Evolutionary conservation across 441 rosid genomes (phyloP).

Genomic region (Euphorbia neoarborescens): DNA sequence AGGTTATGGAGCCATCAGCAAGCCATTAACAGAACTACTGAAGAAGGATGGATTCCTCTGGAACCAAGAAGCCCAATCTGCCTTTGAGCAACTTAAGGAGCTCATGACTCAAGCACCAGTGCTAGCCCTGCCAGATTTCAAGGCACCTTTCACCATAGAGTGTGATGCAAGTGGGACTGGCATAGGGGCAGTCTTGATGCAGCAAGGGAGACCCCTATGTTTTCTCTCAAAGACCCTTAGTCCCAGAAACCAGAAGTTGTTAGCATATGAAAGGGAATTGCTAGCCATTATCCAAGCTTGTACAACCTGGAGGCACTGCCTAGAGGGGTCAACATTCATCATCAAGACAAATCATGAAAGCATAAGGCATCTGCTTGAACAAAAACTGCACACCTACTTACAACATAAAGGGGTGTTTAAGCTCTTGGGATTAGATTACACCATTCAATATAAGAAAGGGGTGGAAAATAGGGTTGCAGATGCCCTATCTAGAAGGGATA

Average conservation of each 20-base stretch:
- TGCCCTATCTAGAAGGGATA: background rate
- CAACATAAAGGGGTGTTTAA: too few species aligned
- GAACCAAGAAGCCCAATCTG: background rate
- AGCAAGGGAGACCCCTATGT: background rate
- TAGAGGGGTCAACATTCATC: accelerated
- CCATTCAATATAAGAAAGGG: background rate
- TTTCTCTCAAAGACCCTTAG: background rate
- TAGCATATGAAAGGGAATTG: background rate
- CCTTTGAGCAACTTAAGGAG: background rate
- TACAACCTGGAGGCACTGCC: background rate
- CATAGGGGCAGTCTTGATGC: background rate
- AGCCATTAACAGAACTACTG: background rate
- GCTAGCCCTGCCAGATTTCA: background rate
- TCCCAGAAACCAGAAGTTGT: accelerated
- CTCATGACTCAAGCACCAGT: background rate
- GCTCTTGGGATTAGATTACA: too few species aligned
- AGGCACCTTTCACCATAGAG: background rate
- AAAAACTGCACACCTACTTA: background rate
- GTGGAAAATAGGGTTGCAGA: background rate
- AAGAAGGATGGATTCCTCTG: background rate
- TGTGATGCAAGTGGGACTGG: background rate
- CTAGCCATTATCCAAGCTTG: background rate
- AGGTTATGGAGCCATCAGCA: background rate
- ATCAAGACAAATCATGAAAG: background rate
- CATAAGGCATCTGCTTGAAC: background rate